These are phyloP conservation scores for Macadamia integrifolia DNA, from an alignment of 164 flowering plant genomes.

Conservation along the genomic window DNA sequence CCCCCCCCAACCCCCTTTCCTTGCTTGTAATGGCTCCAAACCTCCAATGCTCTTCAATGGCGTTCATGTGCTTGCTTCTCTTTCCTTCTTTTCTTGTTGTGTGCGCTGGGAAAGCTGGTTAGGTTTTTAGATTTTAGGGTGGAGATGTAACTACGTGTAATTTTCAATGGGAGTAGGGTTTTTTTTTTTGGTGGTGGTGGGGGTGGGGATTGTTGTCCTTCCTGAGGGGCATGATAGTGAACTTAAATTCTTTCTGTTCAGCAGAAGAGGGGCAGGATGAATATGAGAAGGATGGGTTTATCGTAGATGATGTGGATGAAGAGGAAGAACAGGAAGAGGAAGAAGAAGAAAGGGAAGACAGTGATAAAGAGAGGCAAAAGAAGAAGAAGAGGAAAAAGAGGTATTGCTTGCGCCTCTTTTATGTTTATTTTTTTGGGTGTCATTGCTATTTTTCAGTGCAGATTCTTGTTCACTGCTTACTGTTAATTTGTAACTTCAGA, in stretches of 20 bases:
- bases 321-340: conserved; percentile 54
- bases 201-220: too few species aligned
- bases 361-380: conserved; percentile 63
- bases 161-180: background rate
- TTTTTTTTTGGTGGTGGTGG: background rate
- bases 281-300: conserved; percentile 92
- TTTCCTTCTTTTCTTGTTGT: background rate
- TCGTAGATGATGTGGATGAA: conserved; percentile 89
- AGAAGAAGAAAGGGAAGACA: conserved; percentile 37
- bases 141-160: background rate
- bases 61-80: too few species aligned
- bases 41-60: too few species aligned
- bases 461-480: background rate
- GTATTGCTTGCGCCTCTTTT: conserved; percentile 13
- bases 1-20: too few species aligned
- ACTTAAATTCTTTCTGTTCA: background rate
- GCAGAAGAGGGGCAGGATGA: conserved; percentile 84
- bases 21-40: too few species aligned
- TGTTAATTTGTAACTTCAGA: conserved; percentile 20
- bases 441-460: background rate
- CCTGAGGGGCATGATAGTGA: too few species aligned
- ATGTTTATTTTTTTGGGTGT: background rate
- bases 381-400: conserved; percentile 80
- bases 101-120: background rate
- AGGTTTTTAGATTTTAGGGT: background rate